A percentile compares a stretch with the other conserved stretches of the same genome.
Evolutionary conservation across 2,329 filamentous ascomycete species (phyloP).

Genomic region (Seiridium unicorne): DNA sequence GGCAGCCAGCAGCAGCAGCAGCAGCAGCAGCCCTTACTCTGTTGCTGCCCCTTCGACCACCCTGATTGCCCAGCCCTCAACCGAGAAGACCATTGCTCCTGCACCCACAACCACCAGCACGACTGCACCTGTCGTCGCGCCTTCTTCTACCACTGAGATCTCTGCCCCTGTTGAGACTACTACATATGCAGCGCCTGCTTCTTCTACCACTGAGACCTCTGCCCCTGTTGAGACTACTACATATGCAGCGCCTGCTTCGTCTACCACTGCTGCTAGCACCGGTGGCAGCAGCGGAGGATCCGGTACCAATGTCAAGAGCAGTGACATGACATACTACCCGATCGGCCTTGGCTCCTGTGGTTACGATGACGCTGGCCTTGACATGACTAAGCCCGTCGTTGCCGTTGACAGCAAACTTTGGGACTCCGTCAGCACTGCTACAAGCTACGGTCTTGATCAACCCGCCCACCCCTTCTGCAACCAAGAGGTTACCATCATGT

Average conservation of each 20-base stretch:
- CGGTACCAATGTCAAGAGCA: conserved; percentile 36
- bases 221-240: background rate
- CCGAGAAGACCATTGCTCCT: background rate
- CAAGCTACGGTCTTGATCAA: conserved; percentile 47
- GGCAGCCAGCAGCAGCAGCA: conserved; percentile 19
- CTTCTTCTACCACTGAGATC: conserved; percentile 6
- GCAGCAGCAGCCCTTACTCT: background rate
- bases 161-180: background rate
- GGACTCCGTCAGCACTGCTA: conserved; percentile 54
- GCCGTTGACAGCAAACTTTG: conserved; percentile 61
- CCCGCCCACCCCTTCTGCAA: conserved; percentile 66
- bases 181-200: background rate
- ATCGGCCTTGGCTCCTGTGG: conserved; percentile 71
- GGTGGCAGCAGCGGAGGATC: conserved; percentile 19
- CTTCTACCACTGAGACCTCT: background rate
- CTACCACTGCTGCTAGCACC: conserved; percentile 16
- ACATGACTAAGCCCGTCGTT: conserved; percentile 58
- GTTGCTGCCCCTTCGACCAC: conserved; percentile 17
- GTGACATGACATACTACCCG: conserved; percentile 74
- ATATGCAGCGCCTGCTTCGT: conserved; percentile 11
- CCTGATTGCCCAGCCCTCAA: background rate
- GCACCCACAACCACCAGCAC: conserved; percentile 12
- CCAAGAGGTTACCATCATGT: conserved; percentile 62
- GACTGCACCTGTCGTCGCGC: conserved; percentile 13
- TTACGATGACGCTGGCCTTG: conserved; percentile 54